Conservation (phyloP, 768 basidiomycete species). For the Omphalotus guepiniiformis region DNA sequence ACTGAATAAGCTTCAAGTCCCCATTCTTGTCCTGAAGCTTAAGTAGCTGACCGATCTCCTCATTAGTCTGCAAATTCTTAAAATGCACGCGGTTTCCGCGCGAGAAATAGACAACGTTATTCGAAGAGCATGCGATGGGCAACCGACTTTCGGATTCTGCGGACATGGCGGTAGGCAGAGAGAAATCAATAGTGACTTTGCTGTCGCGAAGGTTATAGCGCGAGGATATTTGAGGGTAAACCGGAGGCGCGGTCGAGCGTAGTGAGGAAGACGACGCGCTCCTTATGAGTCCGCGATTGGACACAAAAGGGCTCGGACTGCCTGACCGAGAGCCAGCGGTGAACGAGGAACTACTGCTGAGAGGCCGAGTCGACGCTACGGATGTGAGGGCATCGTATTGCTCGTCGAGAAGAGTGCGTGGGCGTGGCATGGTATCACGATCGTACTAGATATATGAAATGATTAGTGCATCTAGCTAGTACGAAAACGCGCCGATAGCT, state of each 20-base stretch:
- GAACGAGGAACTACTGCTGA: conserved; percentile 3
- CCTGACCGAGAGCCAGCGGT: neutral
- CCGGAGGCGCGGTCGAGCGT: conserved; percentile 17
- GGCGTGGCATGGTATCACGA: too few relatives aligned
- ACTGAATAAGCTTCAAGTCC: conserved; percentile 38
- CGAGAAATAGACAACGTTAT: conserved; percentile 44
- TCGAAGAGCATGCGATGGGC: conserved; percentile 37
- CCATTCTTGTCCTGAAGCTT: conserved; percentile 45
- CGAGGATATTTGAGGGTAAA: conserved; percentile 32
- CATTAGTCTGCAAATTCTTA: conserved; percentile 39
- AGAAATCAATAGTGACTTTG: conserved; percentile 30
- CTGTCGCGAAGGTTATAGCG: conserved; percentile 29
- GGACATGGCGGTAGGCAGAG: conserved; percentile 16
- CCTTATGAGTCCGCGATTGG: conserved; percentile 23
- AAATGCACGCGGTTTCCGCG: conserved; percentile 53
- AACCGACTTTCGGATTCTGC: conserved; percentile 7
- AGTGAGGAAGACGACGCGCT: conserved; percentile 30
- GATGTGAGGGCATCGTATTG: conserved; percentile 4
- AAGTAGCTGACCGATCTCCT: conserved; percentile 46
- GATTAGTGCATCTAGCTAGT: too few relatives aligned
- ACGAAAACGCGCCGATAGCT: too few relatives aligned
- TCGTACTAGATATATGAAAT: too few relatives aligned
- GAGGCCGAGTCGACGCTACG: neutral
- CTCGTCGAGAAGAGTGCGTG: neutral
- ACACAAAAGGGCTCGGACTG: conserved; percentile 5